These are phyloP conservation scores for Parathielavia hyrcaniae DNA, from an alignment of 495 filamentous ascomycete genomes.

Conservation along the genomic window DNA sequence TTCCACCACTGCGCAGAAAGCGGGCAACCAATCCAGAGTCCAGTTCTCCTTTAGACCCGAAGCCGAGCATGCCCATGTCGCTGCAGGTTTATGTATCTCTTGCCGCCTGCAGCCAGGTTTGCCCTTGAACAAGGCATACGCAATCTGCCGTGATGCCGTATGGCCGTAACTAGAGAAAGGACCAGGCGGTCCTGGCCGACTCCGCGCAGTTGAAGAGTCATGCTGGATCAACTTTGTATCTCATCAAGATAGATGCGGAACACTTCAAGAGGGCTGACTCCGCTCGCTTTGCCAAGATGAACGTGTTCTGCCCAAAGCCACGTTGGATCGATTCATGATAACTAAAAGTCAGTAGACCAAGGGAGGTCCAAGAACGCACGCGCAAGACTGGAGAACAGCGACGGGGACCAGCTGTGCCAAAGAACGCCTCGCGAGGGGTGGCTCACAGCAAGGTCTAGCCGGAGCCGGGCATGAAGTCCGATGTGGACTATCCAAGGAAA, in stretches of 20 bases:
- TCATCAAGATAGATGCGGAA: not conserved
- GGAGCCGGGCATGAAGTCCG: slow-evolving; percentile 9
- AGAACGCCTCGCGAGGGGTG: not conserved
- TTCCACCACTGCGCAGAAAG: not conserved
- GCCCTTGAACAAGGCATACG: not conserved
- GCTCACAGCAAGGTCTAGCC: slow-evolving; percentile 12
- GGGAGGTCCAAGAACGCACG: not conserved
- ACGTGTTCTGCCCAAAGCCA: not conserved
- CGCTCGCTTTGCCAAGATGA: not conserved
- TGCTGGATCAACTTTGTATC: not conserved
- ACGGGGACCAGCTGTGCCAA: not conserved
- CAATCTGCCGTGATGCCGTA: not conserved
- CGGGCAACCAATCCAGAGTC: not conserved
- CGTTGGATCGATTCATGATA: slow-evolving; percentile 10
- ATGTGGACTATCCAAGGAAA: not conserved
- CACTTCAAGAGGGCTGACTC: too few relatives aligned
- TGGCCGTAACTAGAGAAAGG: not conserved
- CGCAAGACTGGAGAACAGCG: slow-evolving; percentile 6
- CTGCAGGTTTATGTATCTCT: not conserved
- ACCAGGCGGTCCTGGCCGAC: not conserved
- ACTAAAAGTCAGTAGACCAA: not conserved
- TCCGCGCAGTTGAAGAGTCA: not conserved
- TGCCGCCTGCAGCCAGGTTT: not conserved
- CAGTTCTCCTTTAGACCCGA: not conserved
- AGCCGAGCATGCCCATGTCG: not conserved